Percentiles rank a stretch among this genome's conserved stretches.
phyloP scores from a whole-genome alignment of 495 filamentous ascomycete species.

The Haplographium delicatum region DNA sequence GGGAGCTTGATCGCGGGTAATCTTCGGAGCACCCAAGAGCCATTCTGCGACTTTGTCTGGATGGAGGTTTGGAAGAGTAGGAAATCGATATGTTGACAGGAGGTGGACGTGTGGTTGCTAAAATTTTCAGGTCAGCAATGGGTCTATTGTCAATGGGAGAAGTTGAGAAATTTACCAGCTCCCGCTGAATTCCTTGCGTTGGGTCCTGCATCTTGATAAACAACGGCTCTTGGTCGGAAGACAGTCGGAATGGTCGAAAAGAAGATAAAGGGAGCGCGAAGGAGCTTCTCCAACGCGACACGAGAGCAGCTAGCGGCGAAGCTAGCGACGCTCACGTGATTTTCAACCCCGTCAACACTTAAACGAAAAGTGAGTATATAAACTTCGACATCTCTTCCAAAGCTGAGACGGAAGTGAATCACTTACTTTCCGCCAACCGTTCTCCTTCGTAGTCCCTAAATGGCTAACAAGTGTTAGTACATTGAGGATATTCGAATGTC shows the following conservation, averaged over 20 bases:
- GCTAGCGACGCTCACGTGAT: constrained; percentile 2
- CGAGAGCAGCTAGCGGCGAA: background rate
- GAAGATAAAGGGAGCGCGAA: background rate
- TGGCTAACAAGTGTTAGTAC: background rate
- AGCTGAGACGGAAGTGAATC: background rate
- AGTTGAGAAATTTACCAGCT: constrained; percentile 48
- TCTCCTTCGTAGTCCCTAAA: background rate
- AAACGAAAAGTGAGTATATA: background rate
- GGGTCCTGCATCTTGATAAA: constrained; percentile 72
- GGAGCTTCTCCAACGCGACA: background rate
- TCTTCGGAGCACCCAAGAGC: constrained; percentile 72
- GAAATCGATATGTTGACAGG: constrained; percentile 69
- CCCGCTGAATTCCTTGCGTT: constrained; percentile 53
- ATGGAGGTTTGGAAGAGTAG: constrained; percentile 58
- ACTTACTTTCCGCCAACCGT: background rate
- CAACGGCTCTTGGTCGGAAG: no score
- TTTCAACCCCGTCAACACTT: background rate
- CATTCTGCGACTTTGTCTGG: constrained; percentile 68
- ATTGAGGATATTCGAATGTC: no score
- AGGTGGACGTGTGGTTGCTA: constrained; percentile 86
- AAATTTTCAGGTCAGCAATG: background rate
- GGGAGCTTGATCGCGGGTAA: constrained; percentile 66
- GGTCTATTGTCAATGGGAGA: background rate
- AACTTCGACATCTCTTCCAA: background rate
- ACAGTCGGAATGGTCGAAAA: background rate